Evolutionary conservation across 106 monocot genomes (phyloP).

Genomic region (Gastrodia elata): DNA sequence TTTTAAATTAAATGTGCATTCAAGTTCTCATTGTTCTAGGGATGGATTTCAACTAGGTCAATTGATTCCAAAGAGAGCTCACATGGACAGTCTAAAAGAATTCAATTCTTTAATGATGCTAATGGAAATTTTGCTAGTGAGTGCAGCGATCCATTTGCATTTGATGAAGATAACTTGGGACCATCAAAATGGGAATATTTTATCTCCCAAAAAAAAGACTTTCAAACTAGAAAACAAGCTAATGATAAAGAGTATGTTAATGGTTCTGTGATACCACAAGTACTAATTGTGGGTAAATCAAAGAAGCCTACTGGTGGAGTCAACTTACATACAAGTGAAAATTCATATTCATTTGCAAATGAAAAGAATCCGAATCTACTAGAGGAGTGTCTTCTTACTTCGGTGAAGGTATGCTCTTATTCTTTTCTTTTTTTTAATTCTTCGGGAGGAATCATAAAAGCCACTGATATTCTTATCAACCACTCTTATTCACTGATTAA

Average conservation of each 20-base stretch:
- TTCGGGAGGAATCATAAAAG: neutral
- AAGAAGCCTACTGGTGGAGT: constrained; percentile 30
- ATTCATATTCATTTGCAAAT: constrained; percentile 12
- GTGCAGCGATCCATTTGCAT: constrained; percentile 63
- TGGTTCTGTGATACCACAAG: constrained; percentile 14
- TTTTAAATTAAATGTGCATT: constrained; percentile 30
- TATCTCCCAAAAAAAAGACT: constrained; percentile 30
- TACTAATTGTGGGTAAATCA: constrained; percentile 13
- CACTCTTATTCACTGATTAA: neutral
- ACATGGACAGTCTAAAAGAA: constrained; percentile 28
- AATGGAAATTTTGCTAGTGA: constrained; percentile 9
- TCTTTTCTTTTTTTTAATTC: neutral
- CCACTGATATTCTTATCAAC: neutral
- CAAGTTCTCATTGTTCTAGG: constrained; percentile 25
- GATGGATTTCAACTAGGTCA: constrained; percentile 55
- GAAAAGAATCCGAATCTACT: constrained; percentile 37
- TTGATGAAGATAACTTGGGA: constrained; percentile 47
- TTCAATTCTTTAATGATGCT: constrained; percentile 20
- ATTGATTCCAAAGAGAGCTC: constrained; percentile 12
- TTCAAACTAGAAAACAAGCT: constrained; percentile 13
- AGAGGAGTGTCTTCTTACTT: constrained; percentile 82
- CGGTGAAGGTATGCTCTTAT: constrained; percentile 63
- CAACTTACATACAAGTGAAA: constrained; percentile 9
- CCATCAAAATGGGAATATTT: constrained; percentile 71
- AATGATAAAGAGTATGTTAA: constrained; percentile 18